Conservation (phyloP, 805 yeast species). For the Huiozyma sinensis region DNA sequence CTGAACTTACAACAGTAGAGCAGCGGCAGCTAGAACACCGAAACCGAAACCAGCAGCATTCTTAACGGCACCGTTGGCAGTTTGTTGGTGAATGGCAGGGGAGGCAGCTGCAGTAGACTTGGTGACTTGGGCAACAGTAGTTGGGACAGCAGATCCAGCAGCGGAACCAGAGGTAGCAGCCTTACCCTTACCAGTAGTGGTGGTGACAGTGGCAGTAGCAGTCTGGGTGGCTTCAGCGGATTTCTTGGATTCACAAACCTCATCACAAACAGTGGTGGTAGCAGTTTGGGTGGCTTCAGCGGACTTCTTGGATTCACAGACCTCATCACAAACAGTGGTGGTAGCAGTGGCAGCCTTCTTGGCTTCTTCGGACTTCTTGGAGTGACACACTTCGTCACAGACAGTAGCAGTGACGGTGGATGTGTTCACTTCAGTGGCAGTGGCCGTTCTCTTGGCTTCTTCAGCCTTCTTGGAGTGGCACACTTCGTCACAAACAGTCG, state of each 20-base stretch:
- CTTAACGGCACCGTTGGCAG: too few species aligned
- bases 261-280: constrained; percentile 3
- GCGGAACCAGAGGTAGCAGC: not conserved
- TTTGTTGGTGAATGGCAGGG: too few species aligned
- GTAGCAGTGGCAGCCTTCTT: constrained; percentile 1
- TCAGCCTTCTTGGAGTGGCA: constrained; percentile 7
- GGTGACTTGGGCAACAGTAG: not conserved
- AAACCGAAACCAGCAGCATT: too few species aligned
- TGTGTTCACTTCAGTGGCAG: constrained; percentile 1
- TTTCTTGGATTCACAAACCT: constrained; percentile 6
- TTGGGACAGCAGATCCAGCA: not conserved
- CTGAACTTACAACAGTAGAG: too few species aligned
- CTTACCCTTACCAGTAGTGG: not conserved
- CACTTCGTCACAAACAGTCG: constrained; percentile 9
- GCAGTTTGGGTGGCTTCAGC: not conserved
- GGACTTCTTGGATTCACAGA: constrained; percentile 5
- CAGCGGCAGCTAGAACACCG: too few species aligned
- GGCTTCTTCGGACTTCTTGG: constrained; percentile 1
- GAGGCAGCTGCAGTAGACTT: too few species aligned
- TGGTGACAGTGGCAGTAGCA: not conserved
- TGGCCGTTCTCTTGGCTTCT: constrained; percentile 1
- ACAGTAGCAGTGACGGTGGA: constrained; percentile 4
- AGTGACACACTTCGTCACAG: constrained; percentile 6
- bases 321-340: constrained; percentile 4
- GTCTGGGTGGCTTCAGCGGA: not conserved